phyloP scores from a whole-genome alignment of 2,329 filamentous ascomycete genomes.

The Camillea tinctor region DNA sequence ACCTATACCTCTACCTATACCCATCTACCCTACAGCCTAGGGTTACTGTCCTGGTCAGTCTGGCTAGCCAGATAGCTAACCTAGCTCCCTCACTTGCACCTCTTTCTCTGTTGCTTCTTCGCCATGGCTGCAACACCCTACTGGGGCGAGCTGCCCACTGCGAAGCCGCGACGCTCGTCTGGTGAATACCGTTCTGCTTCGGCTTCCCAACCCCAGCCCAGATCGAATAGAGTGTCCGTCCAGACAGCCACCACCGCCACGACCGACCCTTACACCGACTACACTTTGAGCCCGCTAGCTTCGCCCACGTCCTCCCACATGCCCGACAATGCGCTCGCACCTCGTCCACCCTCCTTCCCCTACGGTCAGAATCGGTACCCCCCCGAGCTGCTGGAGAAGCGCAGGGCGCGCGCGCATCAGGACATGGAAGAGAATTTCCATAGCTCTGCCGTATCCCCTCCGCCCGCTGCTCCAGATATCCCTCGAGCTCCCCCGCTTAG shows the following conservation, averaged over 20 bases:
- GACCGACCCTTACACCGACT: slow-evolving; percentile 56
- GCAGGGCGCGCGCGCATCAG: slow-evolving; percentile 41
- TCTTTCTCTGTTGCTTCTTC: slow-evolving; percentile 18
- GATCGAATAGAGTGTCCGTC: slow-evolving; percentile 51
- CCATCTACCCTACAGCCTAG: no score
- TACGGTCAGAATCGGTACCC: slow-evolving; percentile 44
- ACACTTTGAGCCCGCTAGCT: slow-evolving; percentile 56
- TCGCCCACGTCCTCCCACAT: slow-evolving; percentile 55
- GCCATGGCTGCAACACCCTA: slow-evolving; percentile 50
- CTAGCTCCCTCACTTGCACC: slow-evolving; percentile 18
- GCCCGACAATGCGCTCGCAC: slow-evolving; percentile 52
- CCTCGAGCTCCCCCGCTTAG: slow-evolving; percentile 58
- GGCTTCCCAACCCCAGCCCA: slow-evolving; percentile 40
- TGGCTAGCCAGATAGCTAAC: slow-evolving; percentile 22
- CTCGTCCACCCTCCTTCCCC: slow-evolving; percentile 57
- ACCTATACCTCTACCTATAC: no score
- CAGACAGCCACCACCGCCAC: slow-evolving; percentile 54
- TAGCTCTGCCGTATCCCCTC: slow-evolving; percentile 35
- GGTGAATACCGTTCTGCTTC: slow-evolving; percentile 30
- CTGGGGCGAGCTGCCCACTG: slow-evolving; percentile 57
- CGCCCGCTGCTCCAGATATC: slow-evolving; percentile 58
- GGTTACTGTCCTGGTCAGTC: slow-evolving; percentile 5
- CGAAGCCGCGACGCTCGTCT: slow-evolving; percentile 44
- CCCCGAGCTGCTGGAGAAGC: slow-evolving; percentile 43
- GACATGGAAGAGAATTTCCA: slow-evolving; percentile 42